Percentiles rank a stretch among this genome's conserved stretches.
phyloP scores from a whole-genome alignment of 1,284 basidiomycete genomes.

The Hymenochaete sp. region DNA sequence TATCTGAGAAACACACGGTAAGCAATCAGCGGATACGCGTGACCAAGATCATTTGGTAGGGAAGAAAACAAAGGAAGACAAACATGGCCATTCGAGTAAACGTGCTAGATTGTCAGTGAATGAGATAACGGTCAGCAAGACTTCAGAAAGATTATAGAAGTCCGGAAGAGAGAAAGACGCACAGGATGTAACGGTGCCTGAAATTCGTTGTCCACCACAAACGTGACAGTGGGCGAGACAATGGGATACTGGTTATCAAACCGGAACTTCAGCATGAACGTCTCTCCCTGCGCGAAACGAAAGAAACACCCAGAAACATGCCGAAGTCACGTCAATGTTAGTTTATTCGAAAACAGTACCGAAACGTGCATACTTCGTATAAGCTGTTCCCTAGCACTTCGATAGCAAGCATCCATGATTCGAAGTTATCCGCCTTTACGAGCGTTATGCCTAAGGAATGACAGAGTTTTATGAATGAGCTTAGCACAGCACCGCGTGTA shows the following conservation, averaged over 20 bases:
- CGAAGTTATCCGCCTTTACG: constrained; percentile 62
- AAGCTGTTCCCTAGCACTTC: constrained; percentile 73
- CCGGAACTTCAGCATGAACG: constrained; percentile 66
- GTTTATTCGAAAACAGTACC: neutral
- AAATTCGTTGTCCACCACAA: constrained; percentile 54
- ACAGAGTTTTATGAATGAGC: neutral
- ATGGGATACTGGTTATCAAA: constrained; percentile 74
- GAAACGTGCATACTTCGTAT: constrained; percentile 44
- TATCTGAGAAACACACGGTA: constrained; percentile 42
- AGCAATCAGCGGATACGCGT: neutral
- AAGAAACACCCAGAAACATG: neutral
- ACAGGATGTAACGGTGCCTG: constrained; percentile 70
- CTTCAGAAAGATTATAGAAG: neutral
- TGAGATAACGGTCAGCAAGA: constrained; percentile 4
- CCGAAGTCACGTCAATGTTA: neutral
- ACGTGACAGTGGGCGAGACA: constrained; percentile 75
- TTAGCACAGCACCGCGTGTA: neutral
- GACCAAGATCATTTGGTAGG: neutral
- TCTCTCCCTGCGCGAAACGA: constrained; percentile 46
- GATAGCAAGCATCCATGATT: constrained; percentile 64
- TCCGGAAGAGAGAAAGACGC: constrained; percentile 28
- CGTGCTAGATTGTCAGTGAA: no score
- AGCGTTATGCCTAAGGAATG: constrained; percentile 52
- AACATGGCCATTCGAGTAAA: constrained; percentile 78
- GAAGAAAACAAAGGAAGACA: constrained; percentile 6